These are phyloP conservation scores for Chara braunii DNA, from an alignment of 139 green algal species.

Conservation along the genomic window DNA sequence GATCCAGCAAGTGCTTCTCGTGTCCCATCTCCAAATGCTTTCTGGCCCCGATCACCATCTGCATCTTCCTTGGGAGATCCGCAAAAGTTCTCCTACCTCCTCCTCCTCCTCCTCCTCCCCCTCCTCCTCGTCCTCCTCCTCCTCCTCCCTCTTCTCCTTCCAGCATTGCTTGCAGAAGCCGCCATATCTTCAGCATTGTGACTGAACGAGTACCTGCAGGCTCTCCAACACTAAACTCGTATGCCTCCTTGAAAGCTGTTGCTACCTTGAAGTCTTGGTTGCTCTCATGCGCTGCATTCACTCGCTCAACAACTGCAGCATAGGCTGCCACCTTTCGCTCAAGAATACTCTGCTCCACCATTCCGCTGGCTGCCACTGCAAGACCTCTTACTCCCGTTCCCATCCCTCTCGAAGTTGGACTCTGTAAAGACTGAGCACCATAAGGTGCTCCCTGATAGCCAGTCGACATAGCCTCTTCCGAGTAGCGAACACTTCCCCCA, in stretches of 20 bases:
- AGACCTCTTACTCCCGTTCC: no score
- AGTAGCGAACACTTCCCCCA: no score
- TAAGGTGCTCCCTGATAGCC: no score
- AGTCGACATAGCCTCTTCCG: no score
- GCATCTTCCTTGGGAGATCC: neutral
- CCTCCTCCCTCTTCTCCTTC: no score
- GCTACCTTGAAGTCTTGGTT: constrained; percentile 9
- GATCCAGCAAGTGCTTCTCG: constrained; percentile 19
- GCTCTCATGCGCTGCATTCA: constrained; percentile 22
- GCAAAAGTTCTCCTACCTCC: neutral
- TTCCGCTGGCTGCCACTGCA: no score
- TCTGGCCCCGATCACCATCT: constrained; percentile 10
- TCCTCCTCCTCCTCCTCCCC: constrained; percentile 5
- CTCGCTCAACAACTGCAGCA: constrained; percentile 4
- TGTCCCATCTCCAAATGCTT: constrained; percentile 31
- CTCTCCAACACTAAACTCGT: neutral
- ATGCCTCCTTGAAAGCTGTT: neutral
- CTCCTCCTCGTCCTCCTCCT: no score
- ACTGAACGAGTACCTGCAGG: neutral
- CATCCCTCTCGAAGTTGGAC: no score
- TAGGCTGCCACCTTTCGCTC: constrained; percentile 12
- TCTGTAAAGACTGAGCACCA: no score
- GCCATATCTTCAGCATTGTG: constrained; percentile 7
- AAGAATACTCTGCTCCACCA: no score
- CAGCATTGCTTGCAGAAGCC: constrained; percentile 18